Evolutionary conservation across 2,329 filamentous ascomycete species (phyloP).

Genomic region (Apiospora rasikravindrae): DNA sequence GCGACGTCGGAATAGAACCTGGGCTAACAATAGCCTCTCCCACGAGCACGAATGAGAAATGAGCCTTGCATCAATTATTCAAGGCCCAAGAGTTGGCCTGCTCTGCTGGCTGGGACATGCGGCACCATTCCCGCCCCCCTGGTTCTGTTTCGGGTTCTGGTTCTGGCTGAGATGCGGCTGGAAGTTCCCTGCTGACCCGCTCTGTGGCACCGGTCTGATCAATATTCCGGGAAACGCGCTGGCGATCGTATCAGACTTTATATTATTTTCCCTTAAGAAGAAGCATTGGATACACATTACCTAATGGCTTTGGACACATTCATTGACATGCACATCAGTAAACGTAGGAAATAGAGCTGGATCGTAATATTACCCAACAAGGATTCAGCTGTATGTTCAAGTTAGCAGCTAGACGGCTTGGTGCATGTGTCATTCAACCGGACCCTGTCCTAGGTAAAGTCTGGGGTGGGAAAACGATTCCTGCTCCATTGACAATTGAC

Average conservation of each 20-base stretch:
- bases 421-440: slow-evolving; percentile 13
- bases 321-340: not conserved
- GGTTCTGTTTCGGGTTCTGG: not conserved
- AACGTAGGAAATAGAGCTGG: not conserved
- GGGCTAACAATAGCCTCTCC: not conserved
- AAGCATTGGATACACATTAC: not conserved
- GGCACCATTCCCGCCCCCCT: not conserved
- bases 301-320: not conserved
- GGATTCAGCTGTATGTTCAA: not conserved
- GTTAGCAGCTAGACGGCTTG: not conserved
- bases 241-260: not conserved
- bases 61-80: not conserved
- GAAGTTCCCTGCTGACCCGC: not conserved
- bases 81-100: too few relatives aligned
- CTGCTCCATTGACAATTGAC: slow-evolving; percentile 7
- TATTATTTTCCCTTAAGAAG: not conserved
- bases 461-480: not conserved
- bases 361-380: not conserved
- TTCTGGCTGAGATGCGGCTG: slow-evolving; percentile 2
- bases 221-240: not conserved
- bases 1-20: not conserved
- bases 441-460: not conserved
- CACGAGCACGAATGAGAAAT: not conserved
- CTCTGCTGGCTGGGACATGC: not conserved
- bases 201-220: not conserved